Base-by-base conservation (phyloP, 371 early-diverging fungal species). In the Lichtheimia hyalospora region DNA sequence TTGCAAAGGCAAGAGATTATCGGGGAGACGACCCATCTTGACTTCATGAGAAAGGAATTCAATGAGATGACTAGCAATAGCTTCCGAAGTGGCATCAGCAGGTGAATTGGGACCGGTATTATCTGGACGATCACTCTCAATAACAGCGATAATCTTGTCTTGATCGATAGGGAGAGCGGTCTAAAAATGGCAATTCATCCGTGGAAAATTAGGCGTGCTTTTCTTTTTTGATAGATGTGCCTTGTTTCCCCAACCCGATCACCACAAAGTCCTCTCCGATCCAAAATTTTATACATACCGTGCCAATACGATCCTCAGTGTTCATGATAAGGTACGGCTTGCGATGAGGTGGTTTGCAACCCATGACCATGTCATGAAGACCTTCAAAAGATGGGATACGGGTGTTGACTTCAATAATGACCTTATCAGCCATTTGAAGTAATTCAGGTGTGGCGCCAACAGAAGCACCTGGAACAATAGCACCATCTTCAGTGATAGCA, bases 331-430 rank as follows among this genome's bases (percentile, higher is more conserved):
- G 60, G 49, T 75, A 77, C 16, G 82, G 82, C 54, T 73, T 70
- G 25, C 79, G 75, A 52, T 75, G 48, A 28, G 82, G 79, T 49
- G 82, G 79, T 6, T 67, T 61, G 28, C 60, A 49, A 21, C 76
- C 67, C 61, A 67, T 60, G 24, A 62, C 68, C 46, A 82, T 79
- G 52, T 82, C 82, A 20, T 82, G 82, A 48, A 79, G 72, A 25
- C 82, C 82, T 63, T 82, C 79, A 44, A 77, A 82, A 20, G 74
- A 77, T 42, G 82, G 79, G 44, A 82, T 74, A 28, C 68, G 67
- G 10, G 82, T 82, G 57, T 82, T 82, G 55, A 82, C 79, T 70
- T 82, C 82, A 43, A 82, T 73, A 40, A 82, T 73, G 24, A 82
- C 60, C 49, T 82, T 73, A 54, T 75, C 77, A 5, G 82, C 82